These are phyloP conservation scores for Ampelocalamus luodianensis DNA, from an alignment of 176 grass and related monocot species.

Conservation along the genomic window DNA sequence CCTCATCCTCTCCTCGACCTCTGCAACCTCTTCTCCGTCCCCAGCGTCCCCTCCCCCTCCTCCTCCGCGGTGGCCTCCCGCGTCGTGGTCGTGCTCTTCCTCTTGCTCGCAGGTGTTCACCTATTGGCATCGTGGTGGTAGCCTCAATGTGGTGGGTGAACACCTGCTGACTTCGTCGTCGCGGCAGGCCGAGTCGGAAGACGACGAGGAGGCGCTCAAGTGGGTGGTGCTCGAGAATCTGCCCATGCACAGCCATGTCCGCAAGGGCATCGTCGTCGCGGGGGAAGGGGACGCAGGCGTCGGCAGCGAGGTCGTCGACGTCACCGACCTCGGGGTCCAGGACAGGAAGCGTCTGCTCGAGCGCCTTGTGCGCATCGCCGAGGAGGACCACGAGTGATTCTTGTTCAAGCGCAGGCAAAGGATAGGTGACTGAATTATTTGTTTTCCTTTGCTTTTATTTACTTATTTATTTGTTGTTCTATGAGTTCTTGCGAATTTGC, in stretches of 20 bases:
- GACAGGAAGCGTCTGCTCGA: constrained; percentile 53
- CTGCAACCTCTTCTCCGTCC: too few relatives aligned
- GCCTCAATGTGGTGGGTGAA: too few relatives aligned
- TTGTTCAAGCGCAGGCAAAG: constrained; percentile 57
- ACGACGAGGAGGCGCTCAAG: constrained; percentile 66
- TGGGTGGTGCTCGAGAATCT: constrained; percentile 67
- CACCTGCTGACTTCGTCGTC: constrained; percentile 3
- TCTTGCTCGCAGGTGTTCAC: too few relatives aligned
- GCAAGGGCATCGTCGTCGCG: constrained; percentile 40
- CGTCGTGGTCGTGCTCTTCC: too few relatives aligned
- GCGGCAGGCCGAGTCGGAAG: constrained; percentile 25
- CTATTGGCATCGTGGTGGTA: too few relatives aligned
- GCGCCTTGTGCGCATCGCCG: constrained; percentile 56
- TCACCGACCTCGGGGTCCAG: constrained; percentile 48
- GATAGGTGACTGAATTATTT: constrained; percentile 15
- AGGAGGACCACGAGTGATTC: constrained; percentile 72
- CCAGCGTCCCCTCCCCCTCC: too few relatives aligned
- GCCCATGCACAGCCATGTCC: constrained; percentile 57
- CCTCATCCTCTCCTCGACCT: too few relatives aligned
- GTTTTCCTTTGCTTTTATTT: not conserved
- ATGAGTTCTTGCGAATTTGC: not conserved
- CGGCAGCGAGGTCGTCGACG: constrained; percentile 40
- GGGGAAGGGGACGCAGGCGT: not conserved
- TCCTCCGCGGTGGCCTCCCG: too few relatives aligned
- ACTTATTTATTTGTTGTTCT: not conserved